Percentiles rank a stretch among this genome's conserved stretches.
phyloP scores from a whole-genome alignment of 202 grass and related monocot genomes.

The Brachypodium distachyon region DNA sequence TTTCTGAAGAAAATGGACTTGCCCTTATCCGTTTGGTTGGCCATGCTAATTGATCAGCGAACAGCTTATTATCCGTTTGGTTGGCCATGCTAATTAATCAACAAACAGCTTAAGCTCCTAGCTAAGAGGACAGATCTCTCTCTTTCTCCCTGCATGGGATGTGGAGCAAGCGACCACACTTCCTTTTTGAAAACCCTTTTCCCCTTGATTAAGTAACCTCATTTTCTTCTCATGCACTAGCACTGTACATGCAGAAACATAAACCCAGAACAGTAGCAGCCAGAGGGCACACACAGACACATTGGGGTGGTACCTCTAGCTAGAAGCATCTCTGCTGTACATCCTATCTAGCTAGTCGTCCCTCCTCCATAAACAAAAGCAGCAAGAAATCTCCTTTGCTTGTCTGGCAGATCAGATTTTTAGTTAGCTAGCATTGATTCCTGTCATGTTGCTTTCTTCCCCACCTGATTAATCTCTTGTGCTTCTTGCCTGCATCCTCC shows the following conservation, averaged over 20 bases:
- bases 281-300: no score
- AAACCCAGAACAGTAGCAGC: not conserved
- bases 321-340: no score
- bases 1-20: no score
- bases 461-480: not conserved
- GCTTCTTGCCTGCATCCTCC: no score
- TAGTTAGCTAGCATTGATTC: constrained; percentile 19
- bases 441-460: not conserved
- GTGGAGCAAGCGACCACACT: not conserved
- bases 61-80: not conserved
- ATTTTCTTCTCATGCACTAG: not conserved
- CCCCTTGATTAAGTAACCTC: not conserved
- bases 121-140: not conserved
- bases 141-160: not conserved
- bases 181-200: not conserved
- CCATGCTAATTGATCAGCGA: no score
- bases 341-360: no score
- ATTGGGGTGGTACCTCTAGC: no score
- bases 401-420: no score
- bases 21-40: no score
- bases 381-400: not conserved
- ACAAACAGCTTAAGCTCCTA: not conserved
- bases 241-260: not conserved
- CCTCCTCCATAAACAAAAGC: not conserved
- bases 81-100: not conserved